Evolutionary conservation across 2,329 filamentous ascomycete species (phyloP).

Genomic region (Fusarium pseudocircinatum): DNA sequence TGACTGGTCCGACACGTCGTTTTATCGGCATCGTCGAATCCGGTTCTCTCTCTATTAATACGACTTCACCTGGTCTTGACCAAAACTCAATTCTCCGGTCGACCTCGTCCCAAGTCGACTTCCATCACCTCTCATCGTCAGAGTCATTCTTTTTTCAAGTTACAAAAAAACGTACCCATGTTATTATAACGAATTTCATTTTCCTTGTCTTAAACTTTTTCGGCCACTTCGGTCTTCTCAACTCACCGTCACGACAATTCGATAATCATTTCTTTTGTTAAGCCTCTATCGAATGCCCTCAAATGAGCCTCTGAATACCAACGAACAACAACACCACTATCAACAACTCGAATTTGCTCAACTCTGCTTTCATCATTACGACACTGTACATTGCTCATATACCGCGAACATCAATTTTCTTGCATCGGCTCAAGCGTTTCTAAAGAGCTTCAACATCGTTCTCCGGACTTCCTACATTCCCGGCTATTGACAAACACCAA

Average conservation of each 20-base stretch:
- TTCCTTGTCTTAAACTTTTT: slow-evolving; percentile 46
- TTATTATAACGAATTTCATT: slow-evolving; percentile 55
- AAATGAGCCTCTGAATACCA: slow-evolving; percentile 56
- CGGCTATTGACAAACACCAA: slow-evolving; percentile 35
- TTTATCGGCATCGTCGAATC: slow-evolving; percentile 44
- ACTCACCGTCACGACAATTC: slow-evolving; percentile 46
- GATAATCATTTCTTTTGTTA: slow-evolving; percentile 51
- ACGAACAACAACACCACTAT: slow-evolving; percentile 44
- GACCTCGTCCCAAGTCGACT: slow-evolving; percentile 45
- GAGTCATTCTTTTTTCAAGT: slow-evolving; percentile 44
- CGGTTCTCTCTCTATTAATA: slow-evolving; percentile 19
- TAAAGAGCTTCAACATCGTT: slow-evolving; percentile 19
- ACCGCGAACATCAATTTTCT: slow-evolving; percentile 31
- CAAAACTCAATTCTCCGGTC: slow-evolving; percentile 25
- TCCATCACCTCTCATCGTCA: slow-evolving; percentile 33
- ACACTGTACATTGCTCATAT: slow-evolving; percentile 49
- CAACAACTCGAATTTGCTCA: slow-evolving; percentile 37
- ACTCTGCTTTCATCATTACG: slow-evolving; percentile 39
- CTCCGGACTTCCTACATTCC: slow-evolving; percentile 16
- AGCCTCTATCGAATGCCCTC: slow-evolving; percentile 46
- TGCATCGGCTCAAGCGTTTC: slow-evolving; percentile 31
- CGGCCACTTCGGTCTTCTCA: slow-evolving; percentile 45
- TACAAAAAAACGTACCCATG: slow-evolving; percentile 51
- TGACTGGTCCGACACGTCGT: slow-evolving; percentile 45
- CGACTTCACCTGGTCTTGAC: slow-evolving; percentile 16